Evolutionary conservation across 1,139 yeast genomes (phyloP).

Genomic region (Blastobotrys malaysiensis): DNA sequence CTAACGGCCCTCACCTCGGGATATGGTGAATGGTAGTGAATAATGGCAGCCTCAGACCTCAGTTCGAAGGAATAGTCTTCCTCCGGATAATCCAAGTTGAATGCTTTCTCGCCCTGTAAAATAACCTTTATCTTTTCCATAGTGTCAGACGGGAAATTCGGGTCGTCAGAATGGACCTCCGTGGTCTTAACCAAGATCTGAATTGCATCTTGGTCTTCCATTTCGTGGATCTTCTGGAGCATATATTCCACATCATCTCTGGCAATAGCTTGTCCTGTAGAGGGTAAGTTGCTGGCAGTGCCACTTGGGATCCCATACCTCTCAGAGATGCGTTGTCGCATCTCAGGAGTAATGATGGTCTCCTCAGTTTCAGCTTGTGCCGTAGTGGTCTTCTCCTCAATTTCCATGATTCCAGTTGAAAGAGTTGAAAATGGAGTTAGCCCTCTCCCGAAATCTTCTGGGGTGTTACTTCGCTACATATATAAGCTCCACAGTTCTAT

Average conservation of each 20-base stretch:
- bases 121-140: slow-evolving; percentile 30
- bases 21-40: slow-evolving; percentile 52
- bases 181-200: slow-evolving; percentile 38
- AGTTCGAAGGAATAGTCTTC: slow-evolving; percentile 36
- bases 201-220: slow-evolving; percentile 41
- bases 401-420: neutral
- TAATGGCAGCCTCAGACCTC: slow-evolving; percentile 36
- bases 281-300: neutral
- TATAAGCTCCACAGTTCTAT: neutral
- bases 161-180: slow-evolving; percentile 43
- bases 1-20: slow-evolving; percentile 57
- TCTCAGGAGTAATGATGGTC: neutral
- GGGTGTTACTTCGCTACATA: neutral
- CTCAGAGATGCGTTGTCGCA: neutral
- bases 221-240: slow-evolving; percentile 36
- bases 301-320: neutral
- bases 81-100: slow-evolving; percentile 38
- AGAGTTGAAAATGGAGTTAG: neutral
- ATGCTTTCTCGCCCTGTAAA: slow-evolving; percentile 20
- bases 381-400: neutral
- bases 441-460: neutral
- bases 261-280: neutral
- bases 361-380: neutral
- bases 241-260: slow-evolving; percentile 28
- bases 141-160: slow-evolving; percentile 43